These are phyloP conservation scores for Trifolium fragiferum DNA, from an alignment of 306 rosid species.

Conservation along the genomic window DNA sequence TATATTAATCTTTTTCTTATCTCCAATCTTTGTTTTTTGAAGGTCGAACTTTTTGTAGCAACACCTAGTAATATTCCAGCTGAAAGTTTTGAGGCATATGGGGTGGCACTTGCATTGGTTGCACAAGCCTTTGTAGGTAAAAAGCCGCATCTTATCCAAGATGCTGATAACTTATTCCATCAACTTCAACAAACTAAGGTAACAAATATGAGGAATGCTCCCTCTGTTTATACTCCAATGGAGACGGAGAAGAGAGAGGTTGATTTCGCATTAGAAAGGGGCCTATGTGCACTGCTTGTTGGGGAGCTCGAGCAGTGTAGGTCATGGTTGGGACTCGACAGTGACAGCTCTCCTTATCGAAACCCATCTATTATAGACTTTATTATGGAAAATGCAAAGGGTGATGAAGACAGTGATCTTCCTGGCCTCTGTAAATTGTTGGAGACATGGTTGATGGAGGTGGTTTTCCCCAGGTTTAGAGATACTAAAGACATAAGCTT, in stretches of 20 bases:
- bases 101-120: constrained; percentile 96
- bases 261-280: constrained; percentile 93
- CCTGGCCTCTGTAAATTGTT: constrained; percentile 92
- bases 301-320: constrained; percentile 90
- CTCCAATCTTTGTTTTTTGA: constrained; percentile 38
- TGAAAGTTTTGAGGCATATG: constrained; percentile 95
- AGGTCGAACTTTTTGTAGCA: constrained; percentile 94
- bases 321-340: constrained; percentile 89
- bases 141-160: constrained; percentile 88
- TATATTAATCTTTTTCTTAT: neutral
- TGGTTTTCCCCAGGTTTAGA: constrained; percentile 91
- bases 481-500: constrained; percentile 71
- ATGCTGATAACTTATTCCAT: constrained; percentile 88
- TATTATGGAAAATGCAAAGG: constrained; percentile 75
- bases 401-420: constrained; percentile 82
- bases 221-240: constrained; percentile 54
- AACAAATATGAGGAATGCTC: constrained; percentile 54
- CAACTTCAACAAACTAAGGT: constrained; percentile 91
- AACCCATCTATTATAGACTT: constrained; percentile 81
- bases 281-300: constrained; percentile 92
- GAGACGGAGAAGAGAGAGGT: constrained; percentile 70
- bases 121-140: constrained; percentile 86
- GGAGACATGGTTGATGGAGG: constrained; percentile 95
- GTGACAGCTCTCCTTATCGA: constrained; percentile 71
- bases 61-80: constrained; percentile 96